Conservation (phyloP, 2,329 filamentous ascomycete species). For the Aureobasidium mangrovei region DNA sequence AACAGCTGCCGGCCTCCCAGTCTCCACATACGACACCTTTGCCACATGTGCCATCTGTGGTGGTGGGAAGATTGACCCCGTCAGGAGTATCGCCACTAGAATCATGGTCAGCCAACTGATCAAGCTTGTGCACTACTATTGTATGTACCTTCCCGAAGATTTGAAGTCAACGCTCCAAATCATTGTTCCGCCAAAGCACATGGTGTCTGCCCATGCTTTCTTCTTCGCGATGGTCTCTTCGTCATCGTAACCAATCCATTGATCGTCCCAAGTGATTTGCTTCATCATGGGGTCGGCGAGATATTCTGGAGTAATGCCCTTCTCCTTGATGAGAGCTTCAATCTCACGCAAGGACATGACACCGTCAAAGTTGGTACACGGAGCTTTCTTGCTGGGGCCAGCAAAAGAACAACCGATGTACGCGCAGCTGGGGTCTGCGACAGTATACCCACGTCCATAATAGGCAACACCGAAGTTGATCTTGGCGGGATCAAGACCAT, state of each 20-base stretch:
- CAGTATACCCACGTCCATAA: slow-evolving; percentile 41
- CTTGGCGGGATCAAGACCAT: slow-evolving; percentile 32
- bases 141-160: too few relatives aligned
- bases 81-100: too few relatives aligned
- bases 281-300: slow-evolving; percentile 21
- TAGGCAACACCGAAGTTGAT: slow-evolving; percentile 41
- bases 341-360: slow-evolving; percentile 21
- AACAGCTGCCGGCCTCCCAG: too few relatives aligned
- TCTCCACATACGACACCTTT: too few relatives aligned
- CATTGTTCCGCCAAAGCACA: too few relatives aligned
- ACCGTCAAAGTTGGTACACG: slow-evolving; percentile 21
- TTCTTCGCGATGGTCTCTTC: slow-evolving; percentile 37
- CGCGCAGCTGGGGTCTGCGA: slow-evolving; percentile 17
- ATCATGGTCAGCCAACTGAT: too few relatives aligned
- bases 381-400: slow-evolving; percentile 15
- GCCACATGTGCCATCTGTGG: too few relatives aligned
- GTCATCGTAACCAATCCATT: slow-evolving; percentile 26
- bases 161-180: too few relatives aligned
- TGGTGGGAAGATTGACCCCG: too few relatives aligned
- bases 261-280: slow-evolving; percentile 22
- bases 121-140: too few relatives aligned
- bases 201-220: slow-evolving; percentile 24
- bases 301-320: slow-evolving; percentile 14
- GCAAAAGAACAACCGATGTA: slow-evolving; percentile 18
- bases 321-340: slow-evolving; percentile 15